Base-by-base conservation (phyloP, 2,329 filamentous ascomycete genomes). In the Juglanconis sp. region DNA sequence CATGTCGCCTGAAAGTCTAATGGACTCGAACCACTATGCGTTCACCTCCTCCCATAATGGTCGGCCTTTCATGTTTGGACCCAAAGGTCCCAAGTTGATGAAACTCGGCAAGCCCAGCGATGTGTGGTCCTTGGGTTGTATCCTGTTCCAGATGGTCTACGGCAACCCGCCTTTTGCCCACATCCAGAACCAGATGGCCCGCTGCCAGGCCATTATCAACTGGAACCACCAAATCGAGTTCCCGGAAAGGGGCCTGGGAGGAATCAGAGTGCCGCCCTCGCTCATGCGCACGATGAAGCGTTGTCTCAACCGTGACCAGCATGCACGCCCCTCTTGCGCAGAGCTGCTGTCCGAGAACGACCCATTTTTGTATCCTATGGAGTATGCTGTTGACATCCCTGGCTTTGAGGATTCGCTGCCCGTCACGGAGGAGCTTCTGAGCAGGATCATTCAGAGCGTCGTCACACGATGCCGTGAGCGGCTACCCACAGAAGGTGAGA, bases 61-160 rank as follows among this genome's bases (percentile, higher is more conserved):
- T 35, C 70, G 75, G 35, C 69, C 65, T 67, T 63, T 71, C 68
- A 67, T 67, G 8, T 65, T 67, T 49, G 65, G 68, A 24, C 62
- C 67, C 40, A 68, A 67, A 71, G 76, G 76, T 30, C 82, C 86
- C 13, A 96, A 93, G 73, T 81, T 97, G 62, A 95, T 97, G 87
- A 96, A 96, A 72, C 81, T 99, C 6, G 96, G 95, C 62, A 98
- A 98, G 70, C 91, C 95, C 6, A 95, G 90, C 67, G 95, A 99
- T 73, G 88, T 99, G 17, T 99, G 95, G 95, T 94, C 90, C 72
- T 77, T 99, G 13, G 95, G 95, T 17, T 99, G 95, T 71, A 98
- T 99, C 63, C 80, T 99, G 13, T 99, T 96, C 76, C 94, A 98
- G 72, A 96, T 99, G 90, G 91, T 94, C 0, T 99, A 99, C 71